Base-by-base conservation (phyloP, 345 rosid genomes). In the Boechera stricta region DNA sequence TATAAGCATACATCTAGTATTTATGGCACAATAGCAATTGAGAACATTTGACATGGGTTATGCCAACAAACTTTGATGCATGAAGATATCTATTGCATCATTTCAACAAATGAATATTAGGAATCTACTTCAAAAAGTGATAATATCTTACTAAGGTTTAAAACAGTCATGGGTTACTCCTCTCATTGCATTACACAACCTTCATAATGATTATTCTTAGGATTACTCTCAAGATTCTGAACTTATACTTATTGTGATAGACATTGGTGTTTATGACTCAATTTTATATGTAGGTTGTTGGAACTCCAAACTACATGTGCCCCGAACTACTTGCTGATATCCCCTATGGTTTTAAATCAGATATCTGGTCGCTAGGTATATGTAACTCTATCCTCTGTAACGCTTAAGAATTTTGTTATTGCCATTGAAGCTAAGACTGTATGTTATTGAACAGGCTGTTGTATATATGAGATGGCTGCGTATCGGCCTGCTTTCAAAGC, bases 261-360 rank as follows among this genome's bases (percentile, higher is more conserved):
- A 72, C 64, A 15, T 70, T 64, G 63, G 64, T 48, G 44, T 74
- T 81, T 73, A 48, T 57, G 51, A 77, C 52, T 61, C 76, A 62
- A n/a, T 31, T 72, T 12, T 51, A 53, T 74, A 31, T 73, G 79
- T 85, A 95, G 99, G 98, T 95, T 66, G 99, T 95, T 84, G 99
- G 99, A 82, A 95, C 99, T 79, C 99, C 98, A 64, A 95, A 95
- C 80, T 95, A 92, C 84, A 95, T 95, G 98, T 95, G 99, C 80
- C 99, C 99, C 15, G 99, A 95, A 77, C 86, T 95, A 69, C 98
- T 92, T 79, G 91, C 98, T 31, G 99, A 92, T 81, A 95, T 95
- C 71, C 98, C 99, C 55, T 95, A 95, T 80, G 99, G 99, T 74
- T 95, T 92, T 75, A 95, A 95, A 82, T 95, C 98, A 51, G 99